phyloP scores from a whole-genome alignment of 805 yeast genomes.

The Wickerhamiella azyma region DNA sequence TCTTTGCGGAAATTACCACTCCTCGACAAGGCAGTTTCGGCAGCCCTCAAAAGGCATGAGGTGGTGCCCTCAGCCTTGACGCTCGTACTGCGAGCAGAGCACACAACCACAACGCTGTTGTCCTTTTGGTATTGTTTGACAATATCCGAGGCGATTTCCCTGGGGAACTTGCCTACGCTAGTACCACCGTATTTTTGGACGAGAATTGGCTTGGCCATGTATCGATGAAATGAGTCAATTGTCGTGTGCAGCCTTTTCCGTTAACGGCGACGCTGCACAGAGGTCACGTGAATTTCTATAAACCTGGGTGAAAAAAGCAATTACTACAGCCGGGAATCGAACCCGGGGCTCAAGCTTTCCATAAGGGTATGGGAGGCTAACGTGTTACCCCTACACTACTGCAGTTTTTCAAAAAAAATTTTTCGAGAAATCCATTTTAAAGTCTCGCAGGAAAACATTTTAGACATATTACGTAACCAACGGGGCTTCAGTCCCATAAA shows the following conservation, averaged over 20 bases:
- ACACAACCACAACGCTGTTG: constrained; percentile 76
- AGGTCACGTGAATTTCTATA: neutral
- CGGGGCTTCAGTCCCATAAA: too few species aligned
- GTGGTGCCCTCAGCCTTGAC: constrained; percentile 95
- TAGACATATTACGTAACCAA: too few species aligned
- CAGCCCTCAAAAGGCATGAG: constrained; percentile 68
- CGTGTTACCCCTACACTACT: constrained; percentile 26
- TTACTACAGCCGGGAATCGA: constrained; percentile 27
- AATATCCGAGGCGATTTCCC: constrained; percentile 70
- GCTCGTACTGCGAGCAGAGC: constrained; percentile 85
- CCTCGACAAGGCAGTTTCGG: constrained; percentile 37
- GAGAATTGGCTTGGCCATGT: constrained; percentile 37
- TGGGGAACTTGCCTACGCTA: constrained; percentile 88
- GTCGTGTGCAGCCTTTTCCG: neutral
- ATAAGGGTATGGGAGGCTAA: constrained; percentile 27
- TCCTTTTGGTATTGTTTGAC: constrained; percentile 43
- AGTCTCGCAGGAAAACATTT: too few species aligned
- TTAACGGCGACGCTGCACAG: neutral
- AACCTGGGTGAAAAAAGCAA: neutral
- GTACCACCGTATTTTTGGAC: constrained; percentile 98
- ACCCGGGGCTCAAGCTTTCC: constrained; percentile 26
- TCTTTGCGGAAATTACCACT: constrained; percentile 33
- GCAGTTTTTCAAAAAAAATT: neutral
- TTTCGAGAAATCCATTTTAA: too few species aligned
- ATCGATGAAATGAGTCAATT: constrained; percentile 1